Evolutionary conservation across 2,329 filamentous ascomycete genomes (phyloP), one percentile per base, ranked within the genome.

Genomic region (Diaporthe eres): DNA sequence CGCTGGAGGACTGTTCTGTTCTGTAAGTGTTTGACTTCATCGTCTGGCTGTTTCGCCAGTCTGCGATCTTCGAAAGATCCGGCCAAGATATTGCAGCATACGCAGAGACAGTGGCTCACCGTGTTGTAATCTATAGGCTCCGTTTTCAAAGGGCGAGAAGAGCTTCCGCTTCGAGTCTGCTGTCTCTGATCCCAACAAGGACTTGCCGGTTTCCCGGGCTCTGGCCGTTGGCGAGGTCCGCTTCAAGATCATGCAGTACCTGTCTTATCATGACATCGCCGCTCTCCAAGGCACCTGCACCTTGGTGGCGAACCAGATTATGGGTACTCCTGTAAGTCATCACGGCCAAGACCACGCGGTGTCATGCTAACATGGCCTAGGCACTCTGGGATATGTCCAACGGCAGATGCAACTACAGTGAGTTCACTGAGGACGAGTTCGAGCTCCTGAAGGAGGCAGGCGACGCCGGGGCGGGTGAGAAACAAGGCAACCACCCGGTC

Each of bases 211-310:
- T 55, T 28, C 19, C 31, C 22, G 51, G n/a, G 37, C 34, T 31
- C 15, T 70, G 15, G 58, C n/a, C 22, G 3, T 39, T n/a, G 4
- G 9, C 12, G 39, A 72, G 34, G 28, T 74, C 17, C 39, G 51
- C 39, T 53, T 61, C 22, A n/a, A 51, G 9, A 61, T 75, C 51
- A 25, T 75, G 15, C 37, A 25, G 4, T 4, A 53, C 39, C 49
- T 75, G 13, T 65, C 70, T 22, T 75, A 74, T 61, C 31, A 63
- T 15, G 65, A 65, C 34, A 72, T 75, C 12, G 49, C 61, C 37
- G 61, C 55, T 39, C 72, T 68, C n/a, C 60, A 75, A 19, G 37
- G 44, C n/a, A 68, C 47, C 15, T 55, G 65, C 31, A 70, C 65
- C 9, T 8, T 39, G 34, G 31, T 70, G 22, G 65, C 47, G 1